Conservation (phyloP, 1,284 basidiomycete species). For the Puccinia polysora region DNA sequence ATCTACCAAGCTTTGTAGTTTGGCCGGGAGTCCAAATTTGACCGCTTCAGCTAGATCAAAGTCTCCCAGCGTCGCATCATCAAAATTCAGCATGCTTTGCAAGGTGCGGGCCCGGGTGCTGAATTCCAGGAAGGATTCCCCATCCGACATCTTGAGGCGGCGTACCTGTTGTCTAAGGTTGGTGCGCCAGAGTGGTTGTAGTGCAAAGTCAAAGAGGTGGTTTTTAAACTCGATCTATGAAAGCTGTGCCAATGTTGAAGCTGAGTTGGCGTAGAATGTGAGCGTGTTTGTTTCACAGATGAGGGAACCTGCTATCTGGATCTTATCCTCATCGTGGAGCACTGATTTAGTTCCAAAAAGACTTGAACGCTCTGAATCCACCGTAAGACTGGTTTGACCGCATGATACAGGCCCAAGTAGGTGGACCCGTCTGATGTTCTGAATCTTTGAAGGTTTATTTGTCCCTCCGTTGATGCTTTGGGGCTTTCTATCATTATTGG, state of each 20-base stretch:
- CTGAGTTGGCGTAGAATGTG: neutral
- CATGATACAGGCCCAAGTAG: neutral
- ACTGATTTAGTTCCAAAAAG: neutral
- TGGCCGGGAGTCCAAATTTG: neutral
- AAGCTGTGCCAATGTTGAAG: neutral
- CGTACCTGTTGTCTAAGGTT: neutral
- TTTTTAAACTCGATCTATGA: neutral
- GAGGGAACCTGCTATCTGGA: neutral
- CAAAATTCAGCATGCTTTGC: constrained; percentile 7
- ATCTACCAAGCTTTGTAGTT: neutral
- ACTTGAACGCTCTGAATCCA: neutral
- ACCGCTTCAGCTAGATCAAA: neutral
- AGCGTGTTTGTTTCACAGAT: neutral
- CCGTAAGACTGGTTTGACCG: neutral
- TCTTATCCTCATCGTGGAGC: neutral
- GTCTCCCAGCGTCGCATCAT: neutral
- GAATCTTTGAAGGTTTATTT: constrained; percentile 3
- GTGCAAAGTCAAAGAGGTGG: neutral
- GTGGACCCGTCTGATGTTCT: neutral
- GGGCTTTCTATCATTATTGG: too few relatives aligned
- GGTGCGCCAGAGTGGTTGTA: neutral
- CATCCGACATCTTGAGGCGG: neutral
- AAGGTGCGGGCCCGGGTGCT: constrained; percentile 4
- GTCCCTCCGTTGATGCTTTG: too few relatives aligned
- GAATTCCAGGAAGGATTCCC: neutral